A percentile compares a stretch with the other conserved stretches of the same genome.
These are phyloP conservation scores for Dimocarpus longan DNA, from an alignment of 345 rosid species.

Conservation along the genomic window DNA sequence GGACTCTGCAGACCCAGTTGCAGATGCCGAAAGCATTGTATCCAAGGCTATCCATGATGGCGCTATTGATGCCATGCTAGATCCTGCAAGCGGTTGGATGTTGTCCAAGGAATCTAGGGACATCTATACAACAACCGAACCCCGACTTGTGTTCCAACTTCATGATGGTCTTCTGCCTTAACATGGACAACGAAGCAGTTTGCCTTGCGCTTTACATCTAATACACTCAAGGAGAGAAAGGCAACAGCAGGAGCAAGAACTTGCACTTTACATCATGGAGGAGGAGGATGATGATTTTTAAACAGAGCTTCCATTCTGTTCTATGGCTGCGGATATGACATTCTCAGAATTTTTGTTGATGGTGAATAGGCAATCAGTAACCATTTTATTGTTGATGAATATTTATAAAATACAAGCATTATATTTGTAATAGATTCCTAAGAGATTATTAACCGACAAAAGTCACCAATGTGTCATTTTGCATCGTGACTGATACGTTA, in stretches of 20 bases:
- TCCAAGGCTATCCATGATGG: constrained; percentile 88
- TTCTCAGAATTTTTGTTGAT: not conserved
- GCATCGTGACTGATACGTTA: no score
- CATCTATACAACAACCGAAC: constrained; percentile 85
- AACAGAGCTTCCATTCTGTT: no score
- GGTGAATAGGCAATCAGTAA: not conserved
- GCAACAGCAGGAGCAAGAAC: constrained; percentile 88
- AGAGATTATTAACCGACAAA: not conserved
- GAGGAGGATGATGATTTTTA: constrained; percentile 82
- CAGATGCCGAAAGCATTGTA: constrained; percentile 83
- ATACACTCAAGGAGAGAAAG: constrained; percentile 69
- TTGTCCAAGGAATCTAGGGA: constrained; percentile 88
- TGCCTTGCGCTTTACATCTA: constrained; percentile 74
- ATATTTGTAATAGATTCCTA: not conserved
- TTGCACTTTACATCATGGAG: constrained; percentile 85
- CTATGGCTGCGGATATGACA: not conserved
- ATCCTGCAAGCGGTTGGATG: constrained; percentile 71
- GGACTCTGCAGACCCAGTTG: constrained; percentile 65
- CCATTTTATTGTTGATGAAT: not conserved
- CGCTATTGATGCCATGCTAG: constrained; percentile 83
- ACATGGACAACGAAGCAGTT: constrained; percentile 90
- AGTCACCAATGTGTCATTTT: not conserved
- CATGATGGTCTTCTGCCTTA: constrained; percentile 80
- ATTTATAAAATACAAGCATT: no score
- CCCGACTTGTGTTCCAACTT: constrained; percentile 86